These are phyloP conservation scores for Mycena floridula DNA, from an alignment of 768 basidiomycete genomes.

Conservation along the genomic window DNA sequence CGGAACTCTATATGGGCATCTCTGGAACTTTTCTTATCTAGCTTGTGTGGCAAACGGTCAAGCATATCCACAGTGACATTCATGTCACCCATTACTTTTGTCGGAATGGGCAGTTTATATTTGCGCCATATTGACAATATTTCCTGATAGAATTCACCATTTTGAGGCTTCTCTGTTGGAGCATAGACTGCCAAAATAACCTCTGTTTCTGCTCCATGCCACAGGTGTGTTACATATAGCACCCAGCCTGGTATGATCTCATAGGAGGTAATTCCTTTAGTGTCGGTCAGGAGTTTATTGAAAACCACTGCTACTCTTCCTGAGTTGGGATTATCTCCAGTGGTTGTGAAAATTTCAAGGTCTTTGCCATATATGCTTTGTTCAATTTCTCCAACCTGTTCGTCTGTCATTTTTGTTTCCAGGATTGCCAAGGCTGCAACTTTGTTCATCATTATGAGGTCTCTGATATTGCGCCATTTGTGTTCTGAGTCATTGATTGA, in stretches of 20 bases:
- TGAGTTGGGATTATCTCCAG: conserved; percentile 3
- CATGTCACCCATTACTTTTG: conserved; percentile 1
- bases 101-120: conserved; percentile 5
- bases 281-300: conserved; percentile 10
- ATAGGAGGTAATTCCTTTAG: neutral
- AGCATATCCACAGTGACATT: conserved; percentile 5
- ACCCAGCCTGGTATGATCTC: neutral
- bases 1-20: conserved; percentile 1
- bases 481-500: conserved; percentile 1
- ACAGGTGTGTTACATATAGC: neutral
- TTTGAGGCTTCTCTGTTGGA: conserved; percentile 2
- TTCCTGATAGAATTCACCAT: conserved; percentile 11
- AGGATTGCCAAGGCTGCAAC: conserved; percentile 9
- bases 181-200: conserved; percentile 14
- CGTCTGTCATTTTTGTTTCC: conserved; percentile 10
- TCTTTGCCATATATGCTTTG: neutral
- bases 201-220: conserved; percentile 1
- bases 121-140: neutral
- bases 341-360: conserved; percentile 1
- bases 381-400: conserved; percentile 4
- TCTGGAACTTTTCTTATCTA: neutral
- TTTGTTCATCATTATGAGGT: conserved; percentile 6
- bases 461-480: conserved; percentile 8
- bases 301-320: conserved; percentile 11
- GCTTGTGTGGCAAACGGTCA: conserved; percentile 5